Evolutionary conservation across 495 filamentous ascomycete species (phyloP).

Genomic region (Talaromyces nanjingensis): DNA sequence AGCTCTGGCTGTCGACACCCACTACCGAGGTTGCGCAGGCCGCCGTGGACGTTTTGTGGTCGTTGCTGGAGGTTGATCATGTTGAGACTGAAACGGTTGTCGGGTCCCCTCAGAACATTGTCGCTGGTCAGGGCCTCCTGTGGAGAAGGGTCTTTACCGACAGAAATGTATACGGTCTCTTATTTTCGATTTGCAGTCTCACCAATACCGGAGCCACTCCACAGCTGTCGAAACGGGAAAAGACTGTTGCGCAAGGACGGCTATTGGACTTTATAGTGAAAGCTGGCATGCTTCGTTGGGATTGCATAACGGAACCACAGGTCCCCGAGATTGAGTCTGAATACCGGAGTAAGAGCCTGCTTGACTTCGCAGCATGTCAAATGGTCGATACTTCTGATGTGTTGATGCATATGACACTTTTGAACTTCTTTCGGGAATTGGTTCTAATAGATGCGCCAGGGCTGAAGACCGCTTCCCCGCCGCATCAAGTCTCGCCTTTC

Average conservation of each 20-base stretch:
- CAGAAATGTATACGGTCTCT: conserved; percentile 54
- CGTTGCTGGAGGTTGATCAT: conserved; percentile 63
- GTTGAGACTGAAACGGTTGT: conserved; percentile 33
- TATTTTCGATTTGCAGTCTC: conserved; percentile 57
- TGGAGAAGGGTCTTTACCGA: conserved; percentile 69
- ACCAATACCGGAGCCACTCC: conserved; percentile 25
- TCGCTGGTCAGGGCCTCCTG: conserved; percentile 57
- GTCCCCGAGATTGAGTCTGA: conserved; percentile 51
- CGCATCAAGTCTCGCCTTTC: conserved; percentile 30
- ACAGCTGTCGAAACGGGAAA: conserved; percentile 50
- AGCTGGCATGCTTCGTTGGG: conserved; percentile 58
- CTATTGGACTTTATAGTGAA: conserved; percentile 64
- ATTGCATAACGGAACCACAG: conserved; percentile 49
- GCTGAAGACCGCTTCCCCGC: conserved; percentile 20
- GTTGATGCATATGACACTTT: conserved; percentile 71
- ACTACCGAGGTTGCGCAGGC: conserved; percentile 69
- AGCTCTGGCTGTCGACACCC: conserved; percentile 64
- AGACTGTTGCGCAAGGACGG: conserved; percentile 71
- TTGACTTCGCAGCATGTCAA: conserved; percentile 64
- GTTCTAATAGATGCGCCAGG: conserved; percentile 41
- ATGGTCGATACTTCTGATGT: conserved; percentile 73
- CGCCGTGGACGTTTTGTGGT: conserved; percentile 57
- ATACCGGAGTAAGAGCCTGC: conserved; percentile 51
- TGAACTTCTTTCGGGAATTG: conserved; percentile 69
- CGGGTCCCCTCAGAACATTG: conserved; percentile 18